Evolutionary conservation across 495 filamentous ascomycete genomes (phyloP), one percentile per base, ranked within the genome.

Genomic region (Lophiostoma macrostomum): DNA sequence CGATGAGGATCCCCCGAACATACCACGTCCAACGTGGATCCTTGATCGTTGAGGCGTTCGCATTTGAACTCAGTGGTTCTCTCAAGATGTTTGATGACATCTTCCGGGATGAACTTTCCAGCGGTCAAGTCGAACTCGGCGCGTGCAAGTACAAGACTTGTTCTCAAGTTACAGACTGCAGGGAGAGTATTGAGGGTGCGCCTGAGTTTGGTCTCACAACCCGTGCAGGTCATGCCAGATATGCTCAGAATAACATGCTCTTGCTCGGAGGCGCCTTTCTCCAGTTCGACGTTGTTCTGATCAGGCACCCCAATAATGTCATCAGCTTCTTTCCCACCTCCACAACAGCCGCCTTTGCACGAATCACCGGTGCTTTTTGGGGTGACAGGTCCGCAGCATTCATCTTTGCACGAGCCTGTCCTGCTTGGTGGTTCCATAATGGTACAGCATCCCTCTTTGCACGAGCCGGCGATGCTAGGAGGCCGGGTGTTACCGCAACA

Each of bases 221-320:
- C 81, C 7, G 76, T 79, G 55, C 82, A 85, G 4, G 80, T 85
- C 81, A 87, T 83, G 12, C 82, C 81, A 37, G 76, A 71, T 34
- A 87, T 72, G 30, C 67, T 76, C n/a, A 84, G 64, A 14, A 78
- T 60, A 18, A 78, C 64, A 41, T 70, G 71, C 39, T 68, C 64
- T n/a, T 2, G 16, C 14, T 18, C 36, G 4, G 46, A 10, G 4
- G 22, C 2, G 11, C 53, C 53, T 6, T 37, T 57, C 28, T 57
- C 53, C 12, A 44, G 34, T 32, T 57, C 43, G 5, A 28, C 28
- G 7, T 8, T 22, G 30, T n/a, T 16, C 23, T 31, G 16, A 5
- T 42, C 8, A 35, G 5, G 28, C 1, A 25, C 39, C 16, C 47
- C 14, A 6, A 23, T 34, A 29, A 20, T 38, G 4, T 29, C 50